These are phyloP conservation scores for Codiaeum variegatum DNA, from an alignment of 441 rosid genomes.

Conservation along the genomic window DNA sequence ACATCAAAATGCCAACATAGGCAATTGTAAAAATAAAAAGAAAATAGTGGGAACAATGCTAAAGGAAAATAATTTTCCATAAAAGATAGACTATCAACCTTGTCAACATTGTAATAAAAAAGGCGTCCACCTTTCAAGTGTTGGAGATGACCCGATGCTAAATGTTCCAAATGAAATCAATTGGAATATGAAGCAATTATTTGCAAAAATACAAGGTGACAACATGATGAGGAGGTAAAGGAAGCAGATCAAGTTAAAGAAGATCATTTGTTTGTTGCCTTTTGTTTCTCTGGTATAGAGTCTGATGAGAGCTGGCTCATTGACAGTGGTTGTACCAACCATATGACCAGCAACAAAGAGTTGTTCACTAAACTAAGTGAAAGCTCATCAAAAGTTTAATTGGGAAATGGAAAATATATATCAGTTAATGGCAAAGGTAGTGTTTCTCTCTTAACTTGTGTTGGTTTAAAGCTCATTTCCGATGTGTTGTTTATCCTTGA, in stretches of 20 bases:
- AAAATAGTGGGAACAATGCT: background rate
- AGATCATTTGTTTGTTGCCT: too few species aligned
- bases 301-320: background rate
- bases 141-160: background rate
- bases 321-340: background rate
- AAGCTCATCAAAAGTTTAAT: background rate
- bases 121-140: background rate
- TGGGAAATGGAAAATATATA: background rate
- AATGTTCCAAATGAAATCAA: background rate
- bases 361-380: background rate
- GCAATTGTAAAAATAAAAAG: background rate
- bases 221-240: too few species aligned
- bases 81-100: background rate
- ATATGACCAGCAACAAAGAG: background rate
- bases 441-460: background rate
- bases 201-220: too few species aligned
- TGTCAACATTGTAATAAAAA: background rate
- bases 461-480: slow-evolving; percentile 4
- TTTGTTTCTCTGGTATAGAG: too few species aligned
- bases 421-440: background rate
- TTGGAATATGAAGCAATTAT: background rate
- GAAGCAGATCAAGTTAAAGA: too few species aligned
- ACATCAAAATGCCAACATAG: background rate
- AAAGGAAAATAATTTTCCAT: too few species aligned
- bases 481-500: background rate